A percentile compares a stretch with the other conserved stretches of the same genome.
phyloP scores from a whole-genome alignment of 2,329 filamentous ascomycete species.

The Grosmannia huntii region DNA sequence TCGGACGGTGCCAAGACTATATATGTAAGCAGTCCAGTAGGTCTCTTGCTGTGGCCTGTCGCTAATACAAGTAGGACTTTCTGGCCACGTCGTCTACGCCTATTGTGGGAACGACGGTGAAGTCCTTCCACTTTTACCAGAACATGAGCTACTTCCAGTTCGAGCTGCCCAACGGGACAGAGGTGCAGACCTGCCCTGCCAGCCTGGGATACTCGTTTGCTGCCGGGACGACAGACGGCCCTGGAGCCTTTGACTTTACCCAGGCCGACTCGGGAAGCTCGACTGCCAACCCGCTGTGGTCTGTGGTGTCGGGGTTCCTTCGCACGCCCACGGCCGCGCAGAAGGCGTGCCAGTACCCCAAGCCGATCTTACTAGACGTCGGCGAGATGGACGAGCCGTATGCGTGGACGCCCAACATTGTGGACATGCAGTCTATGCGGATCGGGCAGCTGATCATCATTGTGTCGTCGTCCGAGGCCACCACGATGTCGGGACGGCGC shows the following conservation, averaged over 20 bases:
- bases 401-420: constrained; percentile 76
- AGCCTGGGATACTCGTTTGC: constrained; percentile 88
- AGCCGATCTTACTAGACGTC: constrained; percentile 77
- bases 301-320: constrained; percentile 56
- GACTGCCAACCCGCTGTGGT: constrained; percentile 64
- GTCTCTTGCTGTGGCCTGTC: not conserved
- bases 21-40: constrained; percentile 19
- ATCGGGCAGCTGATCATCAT: constrained; percentile 77
- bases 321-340: constrained; percentile 58
- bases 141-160: constrained; percentile 71
- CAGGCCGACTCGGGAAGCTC: constrained; percentile 64
- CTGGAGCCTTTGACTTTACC: constrained; percentile 84
- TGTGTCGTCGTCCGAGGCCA: constrained; percentile 75
- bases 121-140: constrained; percentile 74
- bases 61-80: constrained; percentile 28
- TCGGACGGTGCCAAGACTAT: constrained; percentile 41
- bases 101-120: constrained; percentile 53
- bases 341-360: constrained; percentile 61
- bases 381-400: constrained; percentile 66
- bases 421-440: constrained; percentile 73
- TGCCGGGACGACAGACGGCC: constrained; percentile 82
- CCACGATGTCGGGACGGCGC: constrained; percentile 79
- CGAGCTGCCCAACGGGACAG: constrained; percentile 54
- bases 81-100: constrained; percentile 33
- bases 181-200: constrained; percentile 66